Conservation (phyloP, 1,139 yeast genomes). For the Scheffersomyces stambukii region DNA sequence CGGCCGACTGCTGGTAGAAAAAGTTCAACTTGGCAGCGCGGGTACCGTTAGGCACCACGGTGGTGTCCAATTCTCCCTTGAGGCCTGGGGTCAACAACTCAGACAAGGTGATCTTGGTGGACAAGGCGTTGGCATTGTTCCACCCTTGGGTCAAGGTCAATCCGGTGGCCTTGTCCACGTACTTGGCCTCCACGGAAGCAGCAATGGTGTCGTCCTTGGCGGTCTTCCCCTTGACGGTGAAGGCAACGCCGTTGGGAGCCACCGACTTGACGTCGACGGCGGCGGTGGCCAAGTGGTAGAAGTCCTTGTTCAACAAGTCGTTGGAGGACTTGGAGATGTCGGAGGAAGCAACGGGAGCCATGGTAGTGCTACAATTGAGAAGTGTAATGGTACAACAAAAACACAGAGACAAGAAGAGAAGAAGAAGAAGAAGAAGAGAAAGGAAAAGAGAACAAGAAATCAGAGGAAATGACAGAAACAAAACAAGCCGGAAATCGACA, state of each 20-base stretch:
- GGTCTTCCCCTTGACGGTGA: conserved; percentile 92
- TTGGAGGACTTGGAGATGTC: conserved; percentile 89
- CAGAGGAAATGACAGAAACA: too few relatives aligned
- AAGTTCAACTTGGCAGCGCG: conserved; percentile 90
- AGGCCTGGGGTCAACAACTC: conserved; percentile 94
- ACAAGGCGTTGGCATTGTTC: conserved; percentile 90
- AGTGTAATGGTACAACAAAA: not conserved
- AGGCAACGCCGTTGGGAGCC: conserved; percentile 95
- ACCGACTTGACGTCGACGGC: conserved; percentile 85
- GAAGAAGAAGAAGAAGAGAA: conserved; percentile 7
- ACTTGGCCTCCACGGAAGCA: conserved; percentile 89
- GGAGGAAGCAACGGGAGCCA: conserved; percentile 76
- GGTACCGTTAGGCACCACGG: conserved; percentile 82
- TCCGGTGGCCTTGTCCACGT: conserved; percentile 90
- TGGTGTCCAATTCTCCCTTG: conserved; percentile 87
- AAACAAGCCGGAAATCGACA: too few relatives aligned
- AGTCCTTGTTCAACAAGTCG: conserved; percentile 86
- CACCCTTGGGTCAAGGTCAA: conserved; percentile 95
- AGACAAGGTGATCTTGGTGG: conserved; percentile 89
- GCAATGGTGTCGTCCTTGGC: conserved; percentile 78
- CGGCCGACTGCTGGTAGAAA: conserved; percentile 88
- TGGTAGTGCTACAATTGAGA: conserved; percentile 1
- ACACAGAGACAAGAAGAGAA: conserved; percentile 3
- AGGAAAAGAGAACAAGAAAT: conserved; percentile 3
- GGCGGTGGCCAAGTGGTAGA: conserved; percentile 87